Percentiles rank a stretch among this genome's conserved stretches.
Conservation (phyloP, 345 rosid species). For the Excoecaria cochinchinensis region DNA sequence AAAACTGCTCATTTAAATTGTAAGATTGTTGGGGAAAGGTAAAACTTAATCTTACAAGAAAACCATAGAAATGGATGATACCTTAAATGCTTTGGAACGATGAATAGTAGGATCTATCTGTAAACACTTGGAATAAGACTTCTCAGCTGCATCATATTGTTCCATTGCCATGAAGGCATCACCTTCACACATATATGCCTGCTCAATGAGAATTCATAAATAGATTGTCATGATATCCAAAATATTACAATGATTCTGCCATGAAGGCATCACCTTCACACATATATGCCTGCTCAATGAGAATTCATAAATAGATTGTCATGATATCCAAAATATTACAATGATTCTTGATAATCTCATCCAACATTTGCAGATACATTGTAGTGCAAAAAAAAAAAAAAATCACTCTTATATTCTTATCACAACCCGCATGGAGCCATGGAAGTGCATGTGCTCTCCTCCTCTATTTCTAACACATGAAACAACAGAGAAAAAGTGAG, state of each 20-base stretch:
- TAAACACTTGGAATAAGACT: conserved; percentile 55
- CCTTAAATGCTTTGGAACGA: conserved; percentile 80
- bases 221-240: background rate
- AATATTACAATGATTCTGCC: conserved; percentile 34
- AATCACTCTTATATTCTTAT: background rate
- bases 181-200: conserved; percentile 81
- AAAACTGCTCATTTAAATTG: background rate
- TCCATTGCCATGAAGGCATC: conserved; percentile 66
- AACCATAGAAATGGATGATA: conserved; percentile 14
- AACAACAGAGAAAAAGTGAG: background rate
- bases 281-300: conserved; percentile 51
- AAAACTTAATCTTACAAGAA: background rate
- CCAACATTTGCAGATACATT: background rate
- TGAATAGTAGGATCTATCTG: conserved; percentile 68
- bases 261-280: conserved; percentile 78
- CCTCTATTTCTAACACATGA: background rate
- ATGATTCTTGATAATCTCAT: background rate
- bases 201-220: conserved; percentile 5
- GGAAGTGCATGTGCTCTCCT: background rate
- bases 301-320: background rate
- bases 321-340: background rate
- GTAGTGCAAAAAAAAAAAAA: background rate
- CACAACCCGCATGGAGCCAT: too few species aligned
- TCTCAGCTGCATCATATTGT: conserved; percentile 63
- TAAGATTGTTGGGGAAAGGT: background rate